Percentiles rank a stretch among this genome's conserved stretches.
phyloP scores from a whole-genome alignment of 768 basidiomycete genomes.

The Tylopilus rubrobrunneus region DNA sequence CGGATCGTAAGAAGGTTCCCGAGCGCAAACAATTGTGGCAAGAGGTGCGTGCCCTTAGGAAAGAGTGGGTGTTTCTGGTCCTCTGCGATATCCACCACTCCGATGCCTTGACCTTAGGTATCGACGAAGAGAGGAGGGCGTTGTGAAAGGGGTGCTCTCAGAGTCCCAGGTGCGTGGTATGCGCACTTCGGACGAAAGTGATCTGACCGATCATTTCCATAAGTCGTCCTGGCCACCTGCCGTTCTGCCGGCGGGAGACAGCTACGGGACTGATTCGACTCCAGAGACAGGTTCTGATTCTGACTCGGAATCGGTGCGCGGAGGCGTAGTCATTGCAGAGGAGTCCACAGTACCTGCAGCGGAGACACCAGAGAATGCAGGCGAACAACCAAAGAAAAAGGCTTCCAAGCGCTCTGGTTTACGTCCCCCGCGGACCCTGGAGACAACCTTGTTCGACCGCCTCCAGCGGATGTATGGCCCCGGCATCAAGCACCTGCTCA shows the following conservation, averaged over 20 bases:
- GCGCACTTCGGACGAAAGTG: neutral
- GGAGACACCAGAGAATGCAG: neutral
- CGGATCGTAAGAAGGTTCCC: slow-evolving; percentile 10
- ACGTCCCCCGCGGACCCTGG: slow-evolving; percentile 66
- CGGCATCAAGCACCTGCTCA: slow-evolving; percentile 80
- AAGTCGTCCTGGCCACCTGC: slow-evolving; percentile 91
- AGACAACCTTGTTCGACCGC: slow-evolving; percentile 89
- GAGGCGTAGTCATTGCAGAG: slow-evolving; percentile 18
- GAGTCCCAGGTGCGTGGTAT: slow-evolving; percentile 60
- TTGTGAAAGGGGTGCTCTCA: slow-evolving; percentile 75
- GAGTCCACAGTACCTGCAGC: slow-evolving; percentile 3
- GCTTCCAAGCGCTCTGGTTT: slow-evolving; percentile 27
- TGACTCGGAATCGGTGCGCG: slow-evolving; percentile 18
- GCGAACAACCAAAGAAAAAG: slow-evolving; percentile 9
- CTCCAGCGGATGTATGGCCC: slow-evolving; percentile 85
- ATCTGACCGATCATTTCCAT: neutral
- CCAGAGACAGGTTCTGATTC: slow-evolving; percentile 11
- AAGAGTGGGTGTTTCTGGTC: slow-evolving; percentile 59
- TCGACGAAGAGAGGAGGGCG: slow-evolving; percentile 80
- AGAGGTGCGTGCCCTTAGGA: slow-evolving; percentile 79
- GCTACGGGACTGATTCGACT: slow-evolving; percentile 37
- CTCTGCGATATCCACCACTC: neutral
- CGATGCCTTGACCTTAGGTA: slow-evolving; percentile 48
- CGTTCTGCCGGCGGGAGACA: slow-evolving; percentile 88
- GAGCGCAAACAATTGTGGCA: slow-evolving; percentile 86